These are phyloP conservation scores for Athelia sp. DNA, from an alignment of 1,284 basidiomycete genomes.

Conservation along the genomic window DNA sequence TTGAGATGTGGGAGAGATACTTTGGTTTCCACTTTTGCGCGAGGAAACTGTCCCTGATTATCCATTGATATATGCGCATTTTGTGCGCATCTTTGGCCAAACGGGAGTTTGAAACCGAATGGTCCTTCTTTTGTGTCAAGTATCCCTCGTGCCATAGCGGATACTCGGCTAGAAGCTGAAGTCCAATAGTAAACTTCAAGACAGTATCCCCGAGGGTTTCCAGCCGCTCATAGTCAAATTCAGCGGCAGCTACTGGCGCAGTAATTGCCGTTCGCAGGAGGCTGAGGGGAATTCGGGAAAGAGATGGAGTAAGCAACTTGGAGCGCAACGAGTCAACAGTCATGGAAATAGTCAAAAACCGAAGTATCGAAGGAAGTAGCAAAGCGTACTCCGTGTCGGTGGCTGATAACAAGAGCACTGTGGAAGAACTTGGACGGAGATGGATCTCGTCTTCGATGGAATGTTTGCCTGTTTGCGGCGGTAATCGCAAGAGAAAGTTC, in stretches of 20 bases:
- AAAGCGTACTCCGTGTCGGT: conserved; percentile 49
- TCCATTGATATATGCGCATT: conserved; percentile 53
- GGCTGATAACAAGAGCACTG: conserved; percentile 44
- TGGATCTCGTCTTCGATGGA: conserved; percentile 23
- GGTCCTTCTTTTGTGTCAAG: conserved; percentile 62
- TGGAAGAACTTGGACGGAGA: conserved; percentile 38
- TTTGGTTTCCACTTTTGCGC: conserved; percentile 62
- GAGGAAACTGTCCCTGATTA: conserved; percentile 58
- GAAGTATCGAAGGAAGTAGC: conserved; percentile 61
- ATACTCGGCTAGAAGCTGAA: conserved; percentile 64
- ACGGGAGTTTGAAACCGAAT: conserved; percentile 67
- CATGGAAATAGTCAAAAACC: conserved; percentile 45
- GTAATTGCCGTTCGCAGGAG: conserved; percentile 52
- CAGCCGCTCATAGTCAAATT: conserved; percentile 67
- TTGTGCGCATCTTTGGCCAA: conserved; percentile 59
- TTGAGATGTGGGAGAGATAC: conserved; percentile 27
- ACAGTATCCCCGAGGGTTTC: conserved; percentile 80
- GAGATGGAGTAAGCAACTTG: conserved; percentile 37
- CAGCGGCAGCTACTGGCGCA: conserved; percentile 55
- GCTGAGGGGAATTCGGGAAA: conserved; percentile 39
- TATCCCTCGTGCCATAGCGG: conserved; percentile 80
- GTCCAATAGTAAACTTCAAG: conserved; percentile 61
- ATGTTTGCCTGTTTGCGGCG: conserved; percentile 13
- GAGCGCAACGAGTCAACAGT: conserved; percentile 44
- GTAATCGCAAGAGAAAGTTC: conserved; percentile 54